Base-by-base conservation (phyloP, 2,329 filamentous ascomycete species). In the Emmonsiellopsis sp. region DNA sequence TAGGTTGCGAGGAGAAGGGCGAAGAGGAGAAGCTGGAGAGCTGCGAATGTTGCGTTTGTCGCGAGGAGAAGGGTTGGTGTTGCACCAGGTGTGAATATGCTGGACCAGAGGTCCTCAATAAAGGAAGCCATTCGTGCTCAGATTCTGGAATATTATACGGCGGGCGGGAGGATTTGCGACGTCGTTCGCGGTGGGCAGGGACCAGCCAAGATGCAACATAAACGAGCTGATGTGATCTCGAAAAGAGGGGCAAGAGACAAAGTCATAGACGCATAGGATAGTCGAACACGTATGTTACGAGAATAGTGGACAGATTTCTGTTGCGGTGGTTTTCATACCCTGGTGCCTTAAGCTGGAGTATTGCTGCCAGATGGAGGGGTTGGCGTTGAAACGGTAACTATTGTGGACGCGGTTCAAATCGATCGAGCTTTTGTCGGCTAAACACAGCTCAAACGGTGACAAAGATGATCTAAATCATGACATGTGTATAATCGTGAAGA, bases 51-150 rank as follows among this genome's bases (percentile, higher is more conserved):
- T 66, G 78, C 83, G 73, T 98, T 97, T 55, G 93, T 94, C 56
- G 93, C 93, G 65, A 91, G 74, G 53, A 97, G 80, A 58, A 98
- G 83, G 47, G 88, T 87, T 11, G 88, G 88, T 0, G 91, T 96
- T 46, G 92, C 83, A 54, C 93, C 93, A 0, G 92, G 88, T 5
- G 86, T 93, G 79, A 97, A 96, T 77, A 97, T 84, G 65, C 88
- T 94, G 67, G 87, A 81, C 87, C 89, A 95, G 56, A 96, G 85
- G 61, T 91, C 82, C 65, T 83, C 77, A 57, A 94, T 64, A 71
- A 85, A 85, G 61, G 68, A 72, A 42, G 68, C 67, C 73, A 76
- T 76, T 42, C 51, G 17, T 14, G 21, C 36, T 17, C 11, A 9
- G 37, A 39, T 49, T 40, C 6, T 39, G 46, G n/a, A 33, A 13